phyloP scores from a whole-genome alignment of 129 eudicot species.

The Tagetes patula region DNA sequence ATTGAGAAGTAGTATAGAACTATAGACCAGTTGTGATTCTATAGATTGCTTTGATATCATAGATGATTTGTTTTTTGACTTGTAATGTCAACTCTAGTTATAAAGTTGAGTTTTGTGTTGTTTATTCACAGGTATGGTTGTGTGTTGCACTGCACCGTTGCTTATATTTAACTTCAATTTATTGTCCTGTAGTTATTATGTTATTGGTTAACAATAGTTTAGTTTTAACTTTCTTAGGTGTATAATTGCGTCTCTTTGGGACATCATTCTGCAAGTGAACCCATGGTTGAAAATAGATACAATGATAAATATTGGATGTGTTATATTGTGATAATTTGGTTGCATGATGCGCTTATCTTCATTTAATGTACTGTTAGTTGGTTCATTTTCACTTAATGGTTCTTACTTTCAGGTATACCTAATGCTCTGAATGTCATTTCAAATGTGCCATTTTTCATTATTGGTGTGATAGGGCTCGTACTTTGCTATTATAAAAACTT shows the following conservation, averaged over 20 bases:
- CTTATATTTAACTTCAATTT: slow-evolving; percentile 1
- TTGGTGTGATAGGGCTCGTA: slow-evolving; percentile 72
- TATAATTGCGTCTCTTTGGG: slow-evolving; percentile 1
- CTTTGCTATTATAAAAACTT: slow-evolving; percentile 69
- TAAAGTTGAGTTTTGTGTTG: neutral
- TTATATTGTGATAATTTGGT: slow-evolving; percentile 2
- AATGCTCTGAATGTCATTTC: slow-evolving; percentile 75
- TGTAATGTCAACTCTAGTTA: slow-evolving; percentile 14
- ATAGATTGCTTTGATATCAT: neutral
- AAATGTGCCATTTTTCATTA: slow-evolving; percentile 63
- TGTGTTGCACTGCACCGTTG: neutral
- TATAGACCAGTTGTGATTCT: slow-evolving; percentile 9
- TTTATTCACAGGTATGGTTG: neutral
- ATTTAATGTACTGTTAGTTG: neutral
- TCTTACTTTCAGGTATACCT: slow-evolving; percentile 65
- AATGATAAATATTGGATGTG: neutral
- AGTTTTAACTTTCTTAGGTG: neutral
- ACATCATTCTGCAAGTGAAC: neutral
- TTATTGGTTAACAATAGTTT: neutral
- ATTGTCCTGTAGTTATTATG: neutral
- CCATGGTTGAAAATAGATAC: neutral
- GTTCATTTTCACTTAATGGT: slow-evolving; percentile 21
- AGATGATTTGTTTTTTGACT: neutral
- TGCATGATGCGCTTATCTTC: neutral
- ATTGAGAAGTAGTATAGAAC: slow-evolving; percentile 10